Evolutionary conservation across 306 rosid species (phyloP), one percentile per base, ranked within the genome.

Genomic region (Boehmeria nivea): DNA sequence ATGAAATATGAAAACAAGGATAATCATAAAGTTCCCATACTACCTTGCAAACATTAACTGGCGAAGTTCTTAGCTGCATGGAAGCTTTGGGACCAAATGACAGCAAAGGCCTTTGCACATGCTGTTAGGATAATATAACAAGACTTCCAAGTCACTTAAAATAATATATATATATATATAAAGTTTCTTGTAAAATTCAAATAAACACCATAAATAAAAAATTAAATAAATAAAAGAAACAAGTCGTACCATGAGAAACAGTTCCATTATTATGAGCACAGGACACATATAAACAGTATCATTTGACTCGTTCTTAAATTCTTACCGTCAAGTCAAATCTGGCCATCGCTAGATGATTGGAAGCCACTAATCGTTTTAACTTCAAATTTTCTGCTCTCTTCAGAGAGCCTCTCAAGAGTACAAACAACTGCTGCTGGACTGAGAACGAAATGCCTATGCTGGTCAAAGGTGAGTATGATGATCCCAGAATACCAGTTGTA

Each of bases 281-380:
- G 4, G 24, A 65, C 24, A 8, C 3, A 23, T 22, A 20, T 8
- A 11, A 64, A 44, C 5, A 27, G 50, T 25, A 27, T 19, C 24
- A 12, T 10, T 6, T 20, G 15, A n/a, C n/a, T n/a, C n/a, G n/a
- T n/a, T n/a, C n/a, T n/a, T n/a, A n/a, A n/a, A n/a, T n/a, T n/a
- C 74, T 74, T 76, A 90, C 98, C 83, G 87, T 87, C 68, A 90
- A 81, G 54, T 87, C 91, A 72, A 90, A 90, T 71, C 85, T 84
- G 18, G 94, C 94, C 91, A 87, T 80, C 49, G 95, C 87, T 69
- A 90, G 88, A 80, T 91, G 98, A 83, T 80, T 91, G 69, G 95
- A 87, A 57, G 98, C 91, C 76, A 82, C 84, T 72, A 91, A 72
- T 43, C 81, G 83, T 67, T 84, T 84, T 70, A 87, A 80, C 80